Evolutionary conservation across 2,329 filamentous ascomycete species (phyloP), one percentile per base, ranked within the genome.

Genomic region (Clarireedia homoeocarpa): DNA sequence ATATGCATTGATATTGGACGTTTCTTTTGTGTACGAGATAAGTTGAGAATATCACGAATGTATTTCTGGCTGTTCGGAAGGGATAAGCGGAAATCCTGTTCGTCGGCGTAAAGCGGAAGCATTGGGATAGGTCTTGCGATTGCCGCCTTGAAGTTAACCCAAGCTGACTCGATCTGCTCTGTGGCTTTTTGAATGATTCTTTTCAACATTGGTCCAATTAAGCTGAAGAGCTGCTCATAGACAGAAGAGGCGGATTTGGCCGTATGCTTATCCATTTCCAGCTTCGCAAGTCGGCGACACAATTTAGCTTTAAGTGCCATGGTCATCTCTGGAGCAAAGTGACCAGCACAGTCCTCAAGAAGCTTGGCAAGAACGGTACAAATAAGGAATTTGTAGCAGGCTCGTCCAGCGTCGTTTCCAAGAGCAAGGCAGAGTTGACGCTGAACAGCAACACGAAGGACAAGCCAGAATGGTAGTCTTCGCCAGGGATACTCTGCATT

Each of bases 381-480:
- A n/a, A 85, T 73, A 7, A 85, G 59, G 14, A 78, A 72, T 60
- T 87, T 87, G 72, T 84, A 86, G 34, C 74, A 71, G 0, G 75
- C 59, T 2, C 73, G 71, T 1, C 80, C 80, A 0, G 64, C 24
- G 1, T 75, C 67, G 1, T 65, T 60, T 1, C 75, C 75, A 1
- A 77, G 61, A 0, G 63, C 23, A 1, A 71, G 59, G 30, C 70
- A 73, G 0, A 87, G 71, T 7, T 77, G 72, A 0, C 83, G 74
- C 50, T 83, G 76, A 2, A 81, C 62, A 0, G 75, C 72, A 1
- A 88, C 82, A 0, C 83, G 78, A 4, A 88, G 66, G 0, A 83
- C 70, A 0, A 89, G 75, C 78, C 83, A 89, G 50, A 79, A 75
- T 0, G 85, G 76, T 1, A 77, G 77, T 39, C 86, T 72, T 17